phyloP scores from a whole-genome alignment of 2,329 filamentous ascomycete species.

The Penicillium verrucosum region DNA sequence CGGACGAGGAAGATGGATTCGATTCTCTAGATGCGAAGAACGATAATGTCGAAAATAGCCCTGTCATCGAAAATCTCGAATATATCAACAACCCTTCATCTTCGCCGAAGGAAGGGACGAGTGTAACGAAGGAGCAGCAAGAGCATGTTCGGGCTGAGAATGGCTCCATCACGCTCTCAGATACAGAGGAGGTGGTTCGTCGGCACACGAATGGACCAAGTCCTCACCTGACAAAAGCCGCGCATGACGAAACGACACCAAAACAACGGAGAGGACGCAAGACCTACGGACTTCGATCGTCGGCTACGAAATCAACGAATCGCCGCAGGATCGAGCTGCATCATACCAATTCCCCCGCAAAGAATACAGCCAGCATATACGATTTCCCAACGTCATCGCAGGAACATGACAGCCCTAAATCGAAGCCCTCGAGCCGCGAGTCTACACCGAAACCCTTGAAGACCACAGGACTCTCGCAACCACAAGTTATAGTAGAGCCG shows the following conservation, averaged over 20 bases:
- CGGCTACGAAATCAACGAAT: conserved; percentile 7
- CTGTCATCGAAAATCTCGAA: conserved; percentile 15
- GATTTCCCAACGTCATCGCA: conserved; percentile 26
- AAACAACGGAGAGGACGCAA: conserved; percentile 11
- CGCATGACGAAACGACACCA: conserved; percentile 7
- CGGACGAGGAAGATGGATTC: conserved; percentile 46
- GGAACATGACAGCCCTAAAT: background rate
- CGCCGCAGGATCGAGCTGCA: background rate
- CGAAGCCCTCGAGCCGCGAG: conserved; percentile 3
- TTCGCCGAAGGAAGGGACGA: background rate
- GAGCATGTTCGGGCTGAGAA: background rate
- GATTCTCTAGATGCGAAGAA: conserved; percentile 32
- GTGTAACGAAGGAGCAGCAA: background rate
- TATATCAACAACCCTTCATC: conserved; percentile 18
- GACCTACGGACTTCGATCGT: conserved; percentile 12
- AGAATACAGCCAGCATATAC: conserved; percentile 23
- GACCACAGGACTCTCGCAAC: background rate
- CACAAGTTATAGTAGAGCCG: background rate
- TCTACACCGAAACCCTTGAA: conserved; percentile 8
- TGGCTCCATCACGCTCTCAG: conserved; percentile 1
- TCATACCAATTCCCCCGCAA: background rate
- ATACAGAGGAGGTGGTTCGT: background rate
- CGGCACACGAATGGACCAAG: background rate
- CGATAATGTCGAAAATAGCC: conserved; percentile 2
- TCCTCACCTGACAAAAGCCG: background rate